phyloP scores from a whole-genome alignment of 129 eudicot species.

The Pseudognaphalium luteoalbum region DNA sequence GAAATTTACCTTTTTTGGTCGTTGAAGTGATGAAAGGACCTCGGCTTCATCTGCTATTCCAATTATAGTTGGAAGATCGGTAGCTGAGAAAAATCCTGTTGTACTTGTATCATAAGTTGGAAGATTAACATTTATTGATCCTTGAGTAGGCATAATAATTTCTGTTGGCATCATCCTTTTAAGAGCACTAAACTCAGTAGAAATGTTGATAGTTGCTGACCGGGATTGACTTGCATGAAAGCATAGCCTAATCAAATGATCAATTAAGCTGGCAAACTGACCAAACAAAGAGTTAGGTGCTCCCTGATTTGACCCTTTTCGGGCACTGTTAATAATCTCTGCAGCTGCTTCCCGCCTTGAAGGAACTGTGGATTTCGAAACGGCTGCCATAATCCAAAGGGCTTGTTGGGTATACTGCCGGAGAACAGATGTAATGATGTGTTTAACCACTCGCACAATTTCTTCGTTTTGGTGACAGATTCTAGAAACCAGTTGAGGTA shows the following conservation, averaged over 20 bases:
- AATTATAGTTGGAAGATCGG: slow-evolving; percentile 81
- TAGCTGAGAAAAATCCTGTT: slow-evolving; percentile 58
- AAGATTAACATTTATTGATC: slow-evolving; percentile 75
- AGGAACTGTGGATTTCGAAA: slow-evolving; percentile 90
- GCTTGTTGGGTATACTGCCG: slow-evolving; percentile 90
- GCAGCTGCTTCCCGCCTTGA: slow-evolving; percentile 94
- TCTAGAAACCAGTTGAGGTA: slow-evolving; percentile 95
- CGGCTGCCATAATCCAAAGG: slow-evolving; percentile 99
- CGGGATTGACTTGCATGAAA: slow-evolving; percentile 91
- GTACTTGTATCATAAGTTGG: slow-evolving; percentile 65
- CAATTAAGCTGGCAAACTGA: slow-evolving; percentile 87
- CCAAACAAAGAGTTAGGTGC: slow-evolving; percentile 60
- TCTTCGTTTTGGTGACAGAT: slow-evolving; percentile 97
- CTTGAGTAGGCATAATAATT: slow-evolving; percentile 90
- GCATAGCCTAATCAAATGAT: slow-evolving; percentile 85
- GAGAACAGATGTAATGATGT: slow-evolving; percentile 80
- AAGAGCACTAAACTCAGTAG: slow-evolving; percentile 88
- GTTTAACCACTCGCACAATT: slow-evolving; percentile 71
- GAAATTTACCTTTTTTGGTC: slow-evolving; percentile 80
- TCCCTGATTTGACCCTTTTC: slow-evolving; percentile 62
- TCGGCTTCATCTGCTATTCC: slow-evolving; percentile 99
- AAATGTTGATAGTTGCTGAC: slow-evolving; percentile 71
- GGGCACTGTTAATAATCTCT: slow-evolving; percentile 84
- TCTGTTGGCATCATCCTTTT: slow-evolving; percentile 98
- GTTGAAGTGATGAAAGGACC: slow-evolving; percentile 94